Conservation (phyloP, 2,329 filamentous ascomycete species). For the Pseudogymnoascus sp. region DNA sequence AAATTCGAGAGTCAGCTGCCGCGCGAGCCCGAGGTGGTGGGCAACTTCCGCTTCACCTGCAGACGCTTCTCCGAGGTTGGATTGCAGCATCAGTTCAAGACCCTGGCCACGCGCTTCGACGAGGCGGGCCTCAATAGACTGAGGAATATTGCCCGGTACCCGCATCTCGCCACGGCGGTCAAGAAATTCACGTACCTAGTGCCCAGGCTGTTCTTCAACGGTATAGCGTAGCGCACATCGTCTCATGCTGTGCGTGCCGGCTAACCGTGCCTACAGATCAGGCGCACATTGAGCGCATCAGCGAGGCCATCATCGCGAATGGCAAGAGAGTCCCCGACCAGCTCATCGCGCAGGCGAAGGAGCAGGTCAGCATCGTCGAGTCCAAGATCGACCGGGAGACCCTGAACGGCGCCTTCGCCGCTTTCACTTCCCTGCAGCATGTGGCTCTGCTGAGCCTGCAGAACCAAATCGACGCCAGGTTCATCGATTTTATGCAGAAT, state of each 20-base stretch:
- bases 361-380: conserved; percentile 20
- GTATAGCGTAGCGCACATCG: conserved; percentile 21
- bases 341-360: conserved; percentile 16
- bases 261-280: conserved; percentile 4
- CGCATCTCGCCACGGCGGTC: conserved; percentile 43
- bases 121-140: conserved; percentile 40
- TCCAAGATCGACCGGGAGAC: conserved; percentile 15
- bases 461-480: conserved; percentile 47
- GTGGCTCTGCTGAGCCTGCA: conserved; percentile 56
- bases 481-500: conserved; percentile 24
- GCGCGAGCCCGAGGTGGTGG: neutral
- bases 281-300: conserved; percentile 8
- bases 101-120: conserved; percentile 43
- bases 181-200: conserved; percentile 54
- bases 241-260: neutral
- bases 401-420: conserved; percentile 24
- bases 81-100: conserved; percentile 41
- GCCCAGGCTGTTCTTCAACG: conserved; percentile 48
- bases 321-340: neutral
- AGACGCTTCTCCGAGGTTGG: conserved; percentile 42
- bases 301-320: neutral
- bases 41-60: conserved; percentile 39
- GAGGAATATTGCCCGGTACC: conserved; percentile 39
- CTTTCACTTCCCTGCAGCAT: conserved; percentile 54
- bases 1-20: conserved; percentile 1